Base-by-base conservation (phyloP, 139 green algal genomes). In the Tetradesmus obliquus region DNA sequence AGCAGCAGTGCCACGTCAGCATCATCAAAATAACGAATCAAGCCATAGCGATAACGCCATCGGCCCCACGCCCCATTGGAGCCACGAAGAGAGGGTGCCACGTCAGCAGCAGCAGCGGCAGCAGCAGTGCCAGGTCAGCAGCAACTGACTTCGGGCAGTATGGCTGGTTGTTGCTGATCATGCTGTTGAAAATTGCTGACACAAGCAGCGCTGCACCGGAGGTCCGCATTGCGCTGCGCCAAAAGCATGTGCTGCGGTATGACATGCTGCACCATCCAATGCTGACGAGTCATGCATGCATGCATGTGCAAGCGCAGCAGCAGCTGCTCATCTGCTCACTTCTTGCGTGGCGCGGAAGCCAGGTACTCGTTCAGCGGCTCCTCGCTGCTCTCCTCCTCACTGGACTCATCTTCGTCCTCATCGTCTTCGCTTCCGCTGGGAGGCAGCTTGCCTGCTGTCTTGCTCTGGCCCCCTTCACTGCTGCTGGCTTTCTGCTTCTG, bases 341-440 rank as follows among this genome's bases (percentile, higher is more conserved):
- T 95, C 81, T 95, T 95, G 84, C 87, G 90, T 1, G 89, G 88
- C 2, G 91, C 85, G 20, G 93, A 79, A 10, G 88, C 66, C 17
- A 95, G 84, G 90, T 95, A 95, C 71, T 94, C 93, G 10, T 89
- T 86, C 54, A 94, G 88, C 0, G 94, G 93, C 79, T 82, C 60
- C 32, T 94, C 89, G 45, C 74, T 79, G 69, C 82, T 85, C 71
- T 92, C 89, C 53, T 89, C 82, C 22, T 92, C 89, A 55, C 89
- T 92, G 2, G 81, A 74, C 22, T 90, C 93, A 62, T 95, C 86
- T 20, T 90, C 69, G 72, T 91, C 95, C 55, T 94, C 94, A 54
- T 91, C 95, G 15, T 95, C 93, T 22, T 97, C 96, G 71, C 94
- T 97, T 80, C 94, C 94, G 54, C 94, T 97, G 0, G 96, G 96